These are phyloP conservation scores for Vitis amurensis DNA, from an alignment of 164 flowering plant species.

Conservation along the genomic window DNA sequence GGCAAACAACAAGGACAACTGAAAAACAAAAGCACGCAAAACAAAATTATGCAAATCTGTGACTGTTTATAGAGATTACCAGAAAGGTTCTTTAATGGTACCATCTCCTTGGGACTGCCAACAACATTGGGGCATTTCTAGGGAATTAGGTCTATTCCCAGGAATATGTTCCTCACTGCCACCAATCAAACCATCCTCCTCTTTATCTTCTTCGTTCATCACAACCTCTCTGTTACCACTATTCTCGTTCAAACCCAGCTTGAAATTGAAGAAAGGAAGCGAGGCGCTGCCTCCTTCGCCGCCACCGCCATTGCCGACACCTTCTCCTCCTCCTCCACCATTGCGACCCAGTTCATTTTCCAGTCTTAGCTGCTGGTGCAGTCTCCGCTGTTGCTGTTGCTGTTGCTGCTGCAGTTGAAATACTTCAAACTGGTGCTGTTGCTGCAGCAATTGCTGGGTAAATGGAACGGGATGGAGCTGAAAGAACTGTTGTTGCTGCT, in stretches of 20 bases:
- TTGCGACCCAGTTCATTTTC: too few species aligned
- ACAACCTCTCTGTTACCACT: conserved; percentile 8
- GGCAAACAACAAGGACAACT: not conserved
- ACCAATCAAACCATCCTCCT: conserved; percentile 3
- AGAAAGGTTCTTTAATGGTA: conserved; percentile 31
- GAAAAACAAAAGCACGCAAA: not conserved
- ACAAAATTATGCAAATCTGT: not conserved
- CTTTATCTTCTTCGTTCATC: conserved; percentile 10
- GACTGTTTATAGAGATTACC: conserved; percentile 16
- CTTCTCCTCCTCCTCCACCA: not conserved
- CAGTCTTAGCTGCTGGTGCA: conserved; percentile 15
- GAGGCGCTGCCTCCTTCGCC: not conserved
- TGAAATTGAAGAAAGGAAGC: conserved; percentile 23
- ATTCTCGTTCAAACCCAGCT: conserved; percentile 20
- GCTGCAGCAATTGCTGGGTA: conserved; percentile 30
- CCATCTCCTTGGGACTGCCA: conserved; percentile 30
- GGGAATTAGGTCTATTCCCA: conserved; percentile 8
- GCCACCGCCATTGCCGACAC: not conserved
- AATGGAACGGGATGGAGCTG: conserved; percentile 4
- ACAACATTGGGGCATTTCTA: conserved; percentile 12
- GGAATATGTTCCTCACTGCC: conserved; percentile 4
- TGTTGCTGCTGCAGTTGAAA: conserved; percentile 12
- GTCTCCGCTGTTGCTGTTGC: conserved; percentile 1
- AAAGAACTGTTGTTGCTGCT: conserved; percentile 10
- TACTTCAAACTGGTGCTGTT: conserved; percentile 19